Percentiles rank a stretch among this genome's conserved stretches.
Conservation (phyloP, 345 rosid genomes). For the Gossypium bickii region DNA sequence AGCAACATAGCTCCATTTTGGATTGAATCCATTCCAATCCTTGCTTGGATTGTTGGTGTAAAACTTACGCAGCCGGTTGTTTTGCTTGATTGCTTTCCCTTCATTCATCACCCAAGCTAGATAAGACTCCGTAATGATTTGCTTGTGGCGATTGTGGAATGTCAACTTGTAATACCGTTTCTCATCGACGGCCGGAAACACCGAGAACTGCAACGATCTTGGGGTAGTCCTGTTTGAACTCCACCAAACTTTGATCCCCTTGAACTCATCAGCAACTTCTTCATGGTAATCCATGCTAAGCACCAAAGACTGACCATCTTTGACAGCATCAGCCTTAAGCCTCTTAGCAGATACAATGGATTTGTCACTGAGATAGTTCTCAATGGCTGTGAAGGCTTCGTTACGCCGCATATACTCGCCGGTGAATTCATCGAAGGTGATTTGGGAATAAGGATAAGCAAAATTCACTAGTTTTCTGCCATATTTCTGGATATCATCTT, state of each 20-base stretch:
- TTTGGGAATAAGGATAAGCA: conserved; percentile 37
- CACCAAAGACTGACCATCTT: conserved; percentile 35
- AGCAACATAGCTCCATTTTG: conserved; percentile 38
- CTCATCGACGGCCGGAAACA: conserved; percentile 22
- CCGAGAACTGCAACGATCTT: conserved; percentile 7
- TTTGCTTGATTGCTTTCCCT: conserved; percentile 30
- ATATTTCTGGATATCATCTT: conserved; percentile 17
- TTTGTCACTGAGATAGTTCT: conserved; percentile 38
- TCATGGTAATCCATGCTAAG: conserved; percentile 42
- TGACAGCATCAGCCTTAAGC: conserved; percentile 38
- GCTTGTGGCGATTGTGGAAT: conserved; percentile 33
- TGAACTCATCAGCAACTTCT: conserved; percentile 40
- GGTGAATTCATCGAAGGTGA: conserved; percentile 38
- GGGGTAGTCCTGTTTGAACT: conserved; percentile 14
- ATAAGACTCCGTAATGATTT: conserved; percentile 27
- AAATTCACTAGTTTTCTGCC: conserved; percentile 11
- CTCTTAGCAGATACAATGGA: conserved; percentile 38
- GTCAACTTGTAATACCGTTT: conserved; percentile 39
- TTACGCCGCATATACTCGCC: conserved; percentile 31
- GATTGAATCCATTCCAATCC: conserved; percentile 16
- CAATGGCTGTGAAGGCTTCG: conserved; percentile 34
- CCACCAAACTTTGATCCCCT: conserved; percentile 44
- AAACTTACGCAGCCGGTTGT: conserved; percentile 44
- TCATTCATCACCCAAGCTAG: conserved; percentile 29
- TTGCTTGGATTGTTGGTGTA: conserved; percentile 35